Evolutionary conservation across 768 basidiomycete species (phyloP).

Genomic region (Hysterangium stoloniferum): DNA sequence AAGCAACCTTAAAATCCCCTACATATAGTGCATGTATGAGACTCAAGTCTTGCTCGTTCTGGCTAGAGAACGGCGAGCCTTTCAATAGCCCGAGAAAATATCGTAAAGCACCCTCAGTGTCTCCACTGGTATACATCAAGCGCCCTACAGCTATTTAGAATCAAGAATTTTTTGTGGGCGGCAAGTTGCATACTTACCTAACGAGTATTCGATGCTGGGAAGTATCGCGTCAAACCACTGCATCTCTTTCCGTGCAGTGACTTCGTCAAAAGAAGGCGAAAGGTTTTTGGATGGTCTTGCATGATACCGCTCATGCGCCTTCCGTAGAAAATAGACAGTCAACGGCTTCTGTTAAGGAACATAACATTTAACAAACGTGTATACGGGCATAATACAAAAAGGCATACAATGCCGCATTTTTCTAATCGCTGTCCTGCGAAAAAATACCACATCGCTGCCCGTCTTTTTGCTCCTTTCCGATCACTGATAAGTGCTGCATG

Average conservation of each 20-base stretch:
- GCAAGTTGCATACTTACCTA: conserved; percentile 41
- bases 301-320: conserved; percentile 57
- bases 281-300: conserved; percentile 44
- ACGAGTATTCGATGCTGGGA: conserved; percentile 70
- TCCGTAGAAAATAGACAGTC: conserved; percentile 73
- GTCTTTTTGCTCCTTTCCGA: conserved; percentile 41
- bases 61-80: conserved; percentile 27
- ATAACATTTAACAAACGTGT: neutral
- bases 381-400: conserved; percentile 8
- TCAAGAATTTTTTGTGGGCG: conserved; percentile 1
- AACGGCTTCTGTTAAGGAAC: conserved; percentile 60
- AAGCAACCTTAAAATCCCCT: conserved; percentile 86
- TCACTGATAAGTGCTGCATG: conserved; percentile 70
- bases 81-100: conserved; percentile 71
- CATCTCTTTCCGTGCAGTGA: conserved; percentile 32
- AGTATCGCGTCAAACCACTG: conserved; percentile 55
- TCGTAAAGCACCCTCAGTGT: conserved; percentile 65
- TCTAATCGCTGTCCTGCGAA: conserved; percentile 70
- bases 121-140: conserved; percentile 85
- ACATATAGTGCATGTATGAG: conserved; percentile 61
- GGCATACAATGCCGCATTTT: conserved; percentile 75
- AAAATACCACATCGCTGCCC: conserved; percentile 75
- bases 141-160: conserved; percentile 45
- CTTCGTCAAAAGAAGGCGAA: conserved; percentile 80
- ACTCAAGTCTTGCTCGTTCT: conserved; percentile 18